Percentiles rank a stretch among this genome's conserved stretches.
Conservation (phyloP, 306 rosid genomes). For the Rosa persica region DNA sequence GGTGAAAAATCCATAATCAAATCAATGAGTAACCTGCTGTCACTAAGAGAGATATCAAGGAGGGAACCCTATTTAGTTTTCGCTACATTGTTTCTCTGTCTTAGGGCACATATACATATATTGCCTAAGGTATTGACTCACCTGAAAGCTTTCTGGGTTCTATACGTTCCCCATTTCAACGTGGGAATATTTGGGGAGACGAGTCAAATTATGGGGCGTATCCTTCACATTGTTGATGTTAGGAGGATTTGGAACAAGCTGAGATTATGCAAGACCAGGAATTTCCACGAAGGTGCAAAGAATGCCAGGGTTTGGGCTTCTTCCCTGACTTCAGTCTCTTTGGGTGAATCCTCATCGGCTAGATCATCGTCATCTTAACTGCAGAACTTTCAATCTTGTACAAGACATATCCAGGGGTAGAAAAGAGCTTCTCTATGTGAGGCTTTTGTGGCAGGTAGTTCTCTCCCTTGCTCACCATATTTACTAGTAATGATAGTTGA, state of each 20-base stretch:
- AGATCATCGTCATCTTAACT: constrained; percentile 23
- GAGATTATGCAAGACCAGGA: constrained; percentile 59
- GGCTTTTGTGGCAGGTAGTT: constrained; percentile 32
- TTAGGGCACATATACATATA: constrained; percentile 42
- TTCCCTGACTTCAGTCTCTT: constrained; percentile 68
- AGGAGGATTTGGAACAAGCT: constrained; percentile 71
- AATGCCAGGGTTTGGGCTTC: constrained; percentile 79
- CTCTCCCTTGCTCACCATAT: neutral
- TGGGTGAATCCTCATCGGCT: constrained; percentile 55
- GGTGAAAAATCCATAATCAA: constrained; percentile 33
- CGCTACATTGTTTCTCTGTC: constrained; percentile 55
- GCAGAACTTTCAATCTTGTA: constrained; percentile 31
- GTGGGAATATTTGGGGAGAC: constrained; percentile 75
- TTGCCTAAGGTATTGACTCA: constrained; percentile 37
- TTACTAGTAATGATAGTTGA: constrained; percentile 25
- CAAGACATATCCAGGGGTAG: constrained; percentile 35
- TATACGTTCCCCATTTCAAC: constrained; percentile 52
- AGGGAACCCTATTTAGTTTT: constrained; percentile 57
- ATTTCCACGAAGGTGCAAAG: constrained; percentile 63
- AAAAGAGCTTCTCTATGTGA: constrained; percentile 27
- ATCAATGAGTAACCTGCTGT: constrained; percentile 31
- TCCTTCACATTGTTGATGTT: constrained; percentile 54
- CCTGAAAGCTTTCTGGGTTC: constrained; percentile 52
- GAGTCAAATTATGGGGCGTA: constrained; percentile 54
- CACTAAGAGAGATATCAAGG: constrained; percentile 35